Conservation (phyloP, 257 asterid genomes). For the Fraxinus quadrangulata region DNA sequence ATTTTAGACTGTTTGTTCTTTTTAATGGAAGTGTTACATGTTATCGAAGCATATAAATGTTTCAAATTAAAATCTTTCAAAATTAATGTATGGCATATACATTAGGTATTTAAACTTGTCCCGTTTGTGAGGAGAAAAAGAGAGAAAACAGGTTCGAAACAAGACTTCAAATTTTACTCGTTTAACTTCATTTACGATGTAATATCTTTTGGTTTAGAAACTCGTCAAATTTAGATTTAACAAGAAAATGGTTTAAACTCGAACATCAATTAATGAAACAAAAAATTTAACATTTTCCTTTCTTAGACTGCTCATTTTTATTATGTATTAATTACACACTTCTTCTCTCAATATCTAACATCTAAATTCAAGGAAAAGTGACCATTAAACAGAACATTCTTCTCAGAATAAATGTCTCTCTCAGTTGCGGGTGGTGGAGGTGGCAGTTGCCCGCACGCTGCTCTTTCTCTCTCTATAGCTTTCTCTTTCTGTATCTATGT, state of each 20-base stretch:
- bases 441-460: constrained; percentile 45
- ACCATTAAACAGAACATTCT: constrained; percentile 19
- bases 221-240: background rate
- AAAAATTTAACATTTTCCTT: background rate
- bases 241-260: background rate
- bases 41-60: background rate
- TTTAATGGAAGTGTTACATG: no score
- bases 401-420: constrained; percentile 39
- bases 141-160: no score
- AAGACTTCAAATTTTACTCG: background rate
- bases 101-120: no score
- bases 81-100: background rate
- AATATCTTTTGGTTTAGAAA: background rate
- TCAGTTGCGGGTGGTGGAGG: constrained; percentile 68
- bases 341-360: background rate
- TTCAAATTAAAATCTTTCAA: background rate
- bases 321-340: background rate
- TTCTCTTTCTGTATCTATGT: constrained; percentile 17
- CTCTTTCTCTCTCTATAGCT: constrained; percentile 17
- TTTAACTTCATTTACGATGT: no score
- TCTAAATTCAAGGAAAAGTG: background rate
- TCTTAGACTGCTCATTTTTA: background rate
- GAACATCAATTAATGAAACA: background rate
- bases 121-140: no score
- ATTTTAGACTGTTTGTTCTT: no score